phyloP scores from a whole-genome alignment of 2,329 filamentous ascomycete genomes.

The Fusarium globosum region DNA sequence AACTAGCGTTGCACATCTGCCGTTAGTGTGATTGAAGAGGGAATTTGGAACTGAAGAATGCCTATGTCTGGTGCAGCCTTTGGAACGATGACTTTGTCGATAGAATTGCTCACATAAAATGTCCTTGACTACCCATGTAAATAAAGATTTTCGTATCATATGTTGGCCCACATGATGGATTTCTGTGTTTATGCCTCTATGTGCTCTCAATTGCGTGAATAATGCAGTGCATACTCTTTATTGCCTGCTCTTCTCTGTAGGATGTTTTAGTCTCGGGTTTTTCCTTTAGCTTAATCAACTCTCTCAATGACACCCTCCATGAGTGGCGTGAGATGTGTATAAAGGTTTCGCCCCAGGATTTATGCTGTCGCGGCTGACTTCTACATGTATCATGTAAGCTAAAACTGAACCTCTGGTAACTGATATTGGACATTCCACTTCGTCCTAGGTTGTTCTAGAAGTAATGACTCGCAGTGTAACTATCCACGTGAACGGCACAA shows the following conservation, averaged over 20 bases:
- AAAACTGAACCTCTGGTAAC: no score
- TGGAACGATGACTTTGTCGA: background rate
- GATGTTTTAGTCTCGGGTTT: background rate
- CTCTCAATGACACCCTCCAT: background rate
- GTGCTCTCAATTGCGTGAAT: background rate
- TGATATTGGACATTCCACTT: background rate
- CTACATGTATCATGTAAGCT: background rate
- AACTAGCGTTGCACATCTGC: slow-evolving; percentile 10
- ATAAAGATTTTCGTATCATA: background rate
- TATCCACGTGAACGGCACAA: background rate
- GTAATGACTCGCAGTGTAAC: background rate
- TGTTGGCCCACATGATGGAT: no score
- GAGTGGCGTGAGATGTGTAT: background rate
- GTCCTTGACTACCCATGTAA: background rate
- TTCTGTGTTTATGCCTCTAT: background rate
- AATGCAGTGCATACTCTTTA: background rate
- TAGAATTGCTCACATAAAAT: background rate
- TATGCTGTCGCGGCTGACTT: background rate
- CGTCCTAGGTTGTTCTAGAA: background rate
- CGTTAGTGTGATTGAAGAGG: background rate
- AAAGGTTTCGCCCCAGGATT: background rate
- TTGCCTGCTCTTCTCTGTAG: background rate
- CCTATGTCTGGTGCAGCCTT: background rate
- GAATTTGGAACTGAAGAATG: background rate
- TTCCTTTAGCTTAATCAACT: background rate